Conservation (phyloP, 192 early-diverging fungal genomes). For the Coemansia sp. region DNA sequence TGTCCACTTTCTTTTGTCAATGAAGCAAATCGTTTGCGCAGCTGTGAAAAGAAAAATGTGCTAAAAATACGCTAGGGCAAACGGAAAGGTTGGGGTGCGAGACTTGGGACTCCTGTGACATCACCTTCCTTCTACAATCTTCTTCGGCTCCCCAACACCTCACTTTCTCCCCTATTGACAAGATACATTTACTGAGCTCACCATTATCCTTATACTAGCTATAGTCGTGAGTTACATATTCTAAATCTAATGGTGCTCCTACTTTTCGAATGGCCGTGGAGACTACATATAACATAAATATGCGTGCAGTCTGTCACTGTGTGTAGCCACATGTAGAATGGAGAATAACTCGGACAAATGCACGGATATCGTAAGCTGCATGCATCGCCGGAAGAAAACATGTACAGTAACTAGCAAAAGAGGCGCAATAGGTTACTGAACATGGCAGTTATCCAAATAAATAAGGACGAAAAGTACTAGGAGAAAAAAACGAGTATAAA, state of each 20-base stretch:
- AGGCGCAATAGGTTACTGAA: slow-evolving; percentile 3
- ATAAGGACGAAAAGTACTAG: not conserved
- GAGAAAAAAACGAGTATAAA: not conserved
- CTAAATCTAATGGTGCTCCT: no score
- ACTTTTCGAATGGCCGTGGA: not conserved
- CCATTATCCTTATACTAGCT: not conserved
- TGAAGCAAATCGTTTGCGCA: not conserved
- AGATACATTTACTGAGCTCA: no score
- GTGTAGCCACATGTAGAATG: not conserved
- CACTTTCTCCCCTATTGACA: no score
- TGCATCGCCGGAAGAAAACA: not conserved
- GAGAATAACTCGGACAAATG: not conserved
- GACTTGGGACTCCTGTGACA: not conserved
- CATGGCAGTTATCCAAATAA: not conserved
- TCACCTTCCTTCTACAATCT: not conserved
- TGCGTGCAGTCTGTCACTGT: not conserved
- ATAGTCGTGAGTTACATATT: not conserved
- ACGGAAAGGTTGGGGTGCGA: not conserved
- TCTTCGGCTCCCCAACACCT: not conserved
- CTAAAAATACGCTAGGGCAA: not conserved
- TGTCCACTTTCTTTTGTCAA: not conserved
- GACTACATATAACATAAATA: not conserved
- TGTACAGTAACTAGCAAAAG: not conserved
- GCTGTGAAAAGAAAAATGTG: not conserved
- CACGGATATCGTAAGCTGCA: not conserved